These are phyloP conservation scores for Paraphoma sp. DNA, from an alignment of 2,329 filamentous ascomycete species.

Conservation along the genomic window DNA sequence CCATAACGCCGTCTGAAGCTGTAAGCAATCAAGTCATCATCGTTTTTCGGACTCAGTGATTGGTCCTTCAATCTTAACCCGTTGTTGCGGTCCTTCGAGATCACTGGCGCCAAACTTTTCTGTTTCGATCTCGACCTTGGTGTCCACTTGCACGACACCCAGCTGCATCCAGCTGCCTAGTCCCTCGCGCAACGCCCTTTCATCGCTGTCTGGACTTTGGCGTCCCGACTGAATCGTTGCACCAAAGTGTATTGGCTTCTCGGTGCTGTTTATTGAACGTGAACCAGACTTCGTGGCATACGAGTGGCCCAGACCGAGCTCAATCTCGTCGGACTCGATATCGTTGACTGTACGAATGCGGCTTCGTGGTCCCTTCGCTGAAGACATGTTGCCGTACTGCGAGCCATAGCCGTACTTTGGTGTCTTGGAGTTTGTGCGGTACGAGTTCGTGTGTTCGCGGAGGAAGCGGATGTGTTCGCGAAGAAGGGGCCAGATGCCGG, in stretches of 20 bases:
- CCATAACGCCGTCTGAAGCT: background rate
- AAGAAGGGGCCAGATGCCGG: slow-evolving; percentile 61
- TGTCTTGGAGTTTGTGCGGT: slow-evolving; percentile 14
- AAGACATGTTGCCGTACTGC: slow-evolving; percentile 23
- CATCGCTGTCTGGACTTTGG: slow-evolving; percentile 26
- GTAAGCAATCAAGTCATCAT: background rate
- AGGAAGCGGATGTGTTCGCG: slow-evolving; percentile 51
- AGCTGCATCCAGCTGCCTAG: slow-evolving; percentile 15
- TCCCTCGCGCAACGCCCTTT: slow-evolving; percentile 16
- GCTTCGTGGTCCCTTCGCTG: slow-evolving; percentile 11
- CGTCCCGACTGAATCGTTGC: slow-evolving; percentile 2
- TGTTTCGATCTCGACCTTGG: slow-evolving; percentile 36
- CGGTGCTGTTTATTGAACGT: slow-evolving; percentile 10
- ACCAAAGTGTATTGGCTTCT: slow-evolving; percentile 10
- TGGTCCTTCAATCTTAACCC: slow-evolving; percentile 16
- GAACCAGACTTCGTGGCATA: slow-evolving; percentile 16
- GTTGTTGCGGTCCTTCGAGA: slow-evolving; percentile 3
- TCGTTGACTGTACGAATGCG: slow-evolving; percentile 12
- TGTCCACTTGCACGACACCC: slow-evolving; percentile 31
- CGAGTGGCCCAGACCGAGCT: slow-evolving; percentile 17
- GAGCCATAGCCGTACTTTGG: slow-evolving; percentile 28
- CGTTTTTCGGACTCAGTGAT: background rate
- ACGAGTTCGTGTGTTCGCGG: slow-evolving; percentile 28
- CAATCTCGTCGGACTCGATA: slow-evolving; percentile 28
- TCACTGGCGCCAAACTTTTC: slow-evolving; percentile 19